A percentile compares a stretch with the other conserved stretches of the same genome.
phyloP scores from a whole-genome alignment of 129 eudicot genomes.

The Helichrysum umbraculigerum region DNA sequence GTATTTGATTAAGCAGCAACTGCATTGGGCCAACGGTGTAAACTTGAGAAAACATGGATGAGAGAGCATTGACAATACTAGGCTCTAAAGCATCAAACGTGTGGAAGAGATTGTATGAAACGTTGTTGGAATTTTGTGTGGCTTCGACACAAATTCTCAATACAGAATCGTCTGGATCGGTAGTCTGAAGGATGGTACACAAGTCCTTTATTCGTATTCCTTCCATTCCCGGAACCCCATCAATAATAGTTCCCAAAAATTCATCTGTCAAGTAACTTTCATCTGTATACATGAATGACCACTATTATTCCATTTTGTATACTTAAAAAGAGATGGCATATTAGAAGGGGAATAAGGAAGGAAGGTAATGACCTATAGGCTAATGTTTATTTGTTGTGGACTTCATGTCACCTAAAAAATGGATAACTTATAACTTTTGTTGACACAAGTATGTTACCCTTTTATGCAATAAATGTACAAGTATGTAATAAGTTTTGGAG shows the following conservation, averaged over 20 bases:
- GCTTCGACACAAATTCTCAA: constrained; percentile 24
- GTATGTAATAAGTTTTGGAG: too few species aligned
- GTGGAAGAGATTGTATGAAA: constrained; percentile 40
- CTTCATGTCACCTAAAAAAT: too few species aligned
- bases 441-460: too few species aligned
- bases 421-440: too few species aligned
- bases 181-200: constrained; percentile 43
- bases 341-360: too few species aligned
- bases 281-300: constrained; percentile 30
- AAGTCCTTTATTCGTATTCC: constrained; percentile 42
- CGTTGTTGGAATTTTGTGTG: constrained; percentile 6
- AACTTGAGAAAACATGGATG: constrained; percentile 18
- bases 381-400: too few species aligned
- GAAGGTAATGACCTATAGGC: too few species aligned
- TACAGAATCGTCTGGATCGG: constrained; percentile 37
- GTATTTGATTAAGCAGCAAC: constrained; percentile 24
- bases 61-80: constrained; percentile 23
- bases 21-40: constrained; percentile 49
- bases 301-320: not conserved
- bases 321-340: not conserved
- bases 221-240: constrained; percentile 49
- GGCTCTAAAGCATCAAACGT: constrained; percentile 46
- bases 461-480: too few species aligned
- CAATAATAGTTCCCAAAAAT: constrained; percentile 36
- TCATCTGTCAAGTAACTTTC: constrained; percentile 41